Evolutionary conservation across 106 monocot genomes (phyloP), one percentile per base, ranked within the genome.

Genomic region (Acorus gramineus): DNA sequence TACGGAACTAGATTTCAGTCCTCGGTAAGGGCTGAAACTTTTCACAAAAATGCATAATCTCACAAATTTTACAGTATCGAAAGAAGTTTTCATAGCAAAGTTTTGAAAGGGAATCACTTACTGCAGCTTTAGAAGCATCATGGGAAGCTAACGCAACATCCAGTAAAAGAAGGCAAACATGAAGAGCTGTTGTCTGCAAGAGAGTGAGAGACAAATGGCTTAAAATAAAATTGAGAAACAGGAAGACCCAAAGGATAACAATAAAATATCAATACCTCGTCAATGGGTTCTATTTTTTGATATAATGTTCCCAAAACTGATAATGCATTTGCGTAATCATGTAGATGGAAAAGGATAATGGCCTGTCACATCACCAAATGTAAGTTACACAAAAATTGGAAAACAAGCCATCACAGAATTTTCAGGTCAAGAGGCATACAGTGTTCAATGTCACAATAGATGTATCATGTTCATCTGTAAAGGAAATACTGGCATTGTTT

Each of bases 81-180:
- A 28, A 28, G 28, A 28, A 28, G 28, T 1, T 1, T 28, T 28
- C 28, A n/a, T 11, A 56, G 48, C 10, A 48, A n/a, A 63, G 13
- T 47, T 11, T 51, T 59, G 42, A 79, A 73, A 28, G 28, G 28
- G 28, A 28, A 28, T 28, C 28, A 28, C 90, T 90, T 84, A 95
- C 94, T 53, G 80, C 82, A 63, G 89, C 94, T 78, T 69, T 86
- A 50, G 79, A 57, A 44, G 82, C 94, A 80, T 90, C 82, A 61
- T 78, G 68, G 48, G 69, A 73, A 75, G 84, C 82, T 52, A 90
- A 78, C 55, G 89, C 65, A 84, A 82, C 68, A 75, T 95, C 94
- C 75, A 90, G 69, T 46, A 95, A 73, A 43, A 90, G 84, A 74
- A 95, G 83, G 71, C 90, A 95, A 47, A 90, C 81, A 74, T 80